phyloP scores from a whole-genome alignment of 2,329 filamentous ascomycete genomes.

The Claviceps sorghi region DNA sequence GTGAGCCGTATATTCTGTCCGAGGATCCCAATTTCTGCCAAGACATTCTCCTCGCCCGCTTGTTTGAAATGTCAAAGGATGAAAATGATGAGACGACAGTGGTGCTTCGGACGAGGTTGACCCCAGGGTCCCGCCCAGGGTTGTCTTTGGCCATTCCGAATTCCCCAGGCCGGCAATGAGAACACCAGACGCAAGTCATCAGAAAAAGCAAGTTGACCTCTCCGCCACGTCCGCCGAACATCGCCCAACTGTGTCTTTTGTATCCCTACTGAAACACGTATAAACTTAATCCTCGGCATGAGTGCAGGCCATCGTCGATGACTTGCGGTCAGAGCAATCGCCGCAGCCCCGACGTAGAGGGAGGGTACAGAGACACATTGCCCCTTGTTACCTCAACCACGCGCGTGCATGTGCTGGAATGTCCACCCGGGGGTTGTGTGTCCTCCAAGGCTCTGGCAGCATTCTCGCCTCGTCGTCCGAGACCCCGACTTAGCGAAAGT shows the following conservation, averaged over 20 bases:
- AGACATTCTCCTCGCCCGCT: not conserved
- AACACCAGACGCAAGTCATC: not conserved
- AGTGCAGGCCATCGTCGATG: not conserved
- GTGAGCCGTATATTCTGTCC: not conserved
- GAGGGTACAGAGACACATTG: no score
- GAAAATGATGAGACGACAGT: not conserved
- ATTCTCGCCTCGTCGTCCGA: no score
- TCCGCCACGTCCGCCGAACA: not conserved
- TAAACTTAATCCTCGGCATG: not conserved
- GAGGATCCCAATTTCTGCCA: not conserved
- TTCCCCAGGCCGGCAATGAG: not conserved
- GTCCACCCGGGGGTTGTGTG: no score
- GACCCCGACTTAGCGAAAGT: no score
- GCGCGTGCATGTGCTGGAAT: no score
- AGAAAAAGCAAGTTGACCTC: not conserved
- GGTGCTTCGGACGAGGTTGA: not conserved
- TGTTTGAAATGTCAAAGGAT: not conserved
- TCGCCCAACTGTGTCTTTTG: no score
- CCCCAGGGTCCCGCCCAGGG: no score
- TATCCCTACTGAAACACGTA: not conserved
- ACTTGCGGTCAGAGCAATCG: not conserved
- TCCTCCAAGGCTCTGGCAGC: no score
- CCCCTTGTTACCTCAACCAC: no score
- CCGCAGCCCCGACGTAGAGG: not conserved
- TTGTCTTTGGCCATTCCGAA: no score